Evolutionary conservation across 345 rosid species (phyloP).

Genomic region (Hypericum perforatum): DNA sequence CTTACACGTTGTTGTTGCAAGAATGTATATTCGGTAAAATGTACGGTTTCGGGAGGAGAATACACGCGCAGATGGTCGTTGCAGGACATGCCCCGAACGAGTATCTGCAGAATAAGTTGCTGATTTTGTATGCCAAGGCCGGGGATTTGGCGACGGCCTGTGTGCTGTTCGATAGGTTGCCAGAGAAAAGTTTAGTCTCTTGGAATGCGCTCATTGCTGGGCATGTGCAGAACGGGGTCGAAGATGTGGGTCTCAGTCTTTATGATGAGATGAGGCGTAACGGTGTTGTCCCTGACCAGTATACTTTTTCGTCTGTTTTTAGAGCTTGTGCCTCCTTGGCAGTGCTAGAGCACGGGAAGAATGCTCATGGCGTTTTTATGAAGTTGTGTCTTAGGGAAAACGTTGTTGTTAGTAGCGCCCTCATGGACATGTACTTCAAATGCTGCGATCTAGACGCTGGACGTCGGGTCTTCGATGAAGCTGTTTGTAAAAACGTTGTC

Average conservation of each 20-base stretch:
- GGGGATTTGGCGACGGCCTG: slow-evolving; percentile 41
- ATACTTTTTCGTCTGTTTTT: slow-evolving; percentile 68
- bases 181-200: slow-evolving; percentile 25
- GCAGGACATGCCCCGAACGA: slow-evolving; percentile 35
- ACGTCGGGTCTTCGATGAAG: slow-evolving; percentile 31
- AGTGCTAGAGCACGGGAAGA: slow-evolving; percentile 49
- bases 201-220: slow-evolving; percentile 58
- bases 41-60: slow-evolving; percentile 35
- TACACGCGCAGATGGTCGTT: slow-evolving; percentile 65
- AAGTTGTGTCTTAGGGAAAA: slow-evolving; percentile 38
- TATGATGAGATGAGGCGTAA: slow-evolving; percentile 41
- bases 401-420: slow-evolving; percentile 50
- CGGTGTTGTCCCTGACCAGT: slow-evolving; percentile 42
- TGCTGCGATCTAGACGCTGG: slow-evolving; percentile 52
- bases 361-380: slow-evolving; percentile 45
- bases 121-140: slow-evolving; percentile 46
- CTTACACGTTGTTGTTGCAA: slow-evolving; percentile 50
- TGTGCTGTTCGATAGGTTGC: slow-evolving; percentile 28
- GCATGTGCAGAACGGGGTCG: slow-evolving; percentile 44
- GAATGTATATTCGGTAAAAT: slow-evolving; percentile 50
- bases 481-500: slow-evolving; percentile 35
- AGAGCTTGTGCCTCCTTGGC: slow-evolving; percentile 54
- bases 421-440: slow-evolving; percentile 69
- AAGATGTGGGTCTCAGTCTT: slow-evolving; percentile 29
- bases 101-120: slow-evolving; percentile 46